These are phyloP conservation scores for Apocynum venetum DNA, from an alignment of 257 asterid species.

Conservation along the genomic window DNA sequence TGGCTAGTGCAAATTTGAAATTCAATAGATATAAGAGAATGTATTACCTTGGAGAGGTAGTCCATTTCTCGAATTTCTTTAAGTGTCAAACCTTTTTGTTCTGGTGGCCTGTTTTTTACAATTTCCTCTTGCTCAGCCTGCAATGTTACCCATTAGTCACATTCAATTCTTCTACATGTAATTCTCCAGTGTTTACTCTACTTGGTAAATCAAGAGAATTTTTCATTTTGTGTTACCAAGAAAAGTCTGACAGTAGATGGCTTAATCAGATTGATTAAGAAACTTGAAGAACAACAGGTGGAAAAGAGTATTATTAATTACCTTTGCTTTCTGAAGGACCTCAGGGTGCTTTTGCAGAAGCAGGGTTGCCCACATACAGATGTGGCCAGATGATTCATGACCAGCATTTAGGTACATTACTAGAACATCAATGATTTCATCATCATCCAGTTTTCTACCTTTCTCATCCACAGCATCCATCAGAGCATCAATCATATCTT, in stretches of 20 bases:
- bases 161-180: no score
- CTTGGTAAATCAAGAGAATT: no score
- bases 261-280: no score
- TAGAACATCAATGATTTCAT: conserved; percentile 74
- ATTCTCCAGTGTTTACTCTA: no score
- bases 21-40: background rate
- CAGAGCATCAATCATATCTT: conserved; percentile 86
- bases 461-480: conserved; percentile 63
- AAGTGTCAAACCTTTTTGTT: conserved; percentile 53
- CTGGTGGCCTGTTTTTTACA: conserved; percentile 53
- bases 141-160: background rate
- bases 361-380: conserved; percentile 78
- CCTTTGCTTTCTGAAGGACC: conserved; percentile 67
- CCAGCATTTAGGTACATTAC: conserved; percentile 96
- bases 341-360: conserved; percentile 66
- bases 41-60: conserved; percentile 60
- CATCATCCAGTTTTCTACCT: conserved; percentile 60
- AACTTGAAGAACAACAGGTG: no score
- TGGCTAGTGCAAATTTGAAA: background rate
- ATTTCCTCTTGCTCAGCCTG: conserved; percentile 91
- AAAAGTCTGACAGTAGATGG: background rate
- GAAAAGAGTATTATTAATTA: conserved; percentile 10
- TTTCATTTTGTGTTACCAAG: no score
- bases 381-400: conserved; percentile 96
- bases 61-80: conserved; percentile 77